phyloP scores from a whole-genome alignment of 2,329 filamentous ascomycete species.

The Ascochyta rabiei region DNA sequence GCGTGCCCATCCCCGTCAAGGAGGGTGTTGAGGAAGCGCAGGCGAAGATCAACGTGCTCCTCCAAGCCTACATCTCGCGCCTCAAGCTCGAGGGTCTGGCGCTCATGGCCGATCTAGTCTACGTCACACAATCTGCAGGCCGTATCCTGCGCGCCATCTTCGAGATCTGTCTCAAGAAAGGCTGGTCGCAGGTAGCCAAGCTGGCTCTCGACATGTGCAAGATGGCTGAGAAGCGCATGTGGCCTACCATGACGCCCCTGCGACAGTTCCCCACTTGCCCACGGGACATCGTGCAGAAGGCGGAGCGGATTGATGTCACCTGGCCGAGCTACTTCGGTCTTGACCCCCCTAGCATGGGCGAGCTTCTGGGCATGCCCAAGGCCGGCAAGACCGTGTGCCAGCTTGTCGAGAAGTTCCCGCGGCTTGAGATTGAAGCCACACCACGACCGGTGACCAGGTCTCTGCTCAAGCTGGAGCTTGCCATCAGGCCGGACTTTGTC shows the following conservation, averaged over 20 bases:
- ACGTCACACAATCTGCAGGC: conserved; percentile 96
- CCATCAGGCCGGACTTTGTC: conserved; percentile 90
- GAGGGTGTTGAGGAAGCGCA: conserved; percentile 96
- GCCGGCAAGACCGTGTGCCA: conserved; percentile 84
- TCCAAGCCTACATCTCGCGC: conserved; percentile 95
- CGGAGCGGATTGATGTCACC: conserved; percentile 91
- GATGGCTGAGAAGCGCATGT: conserved; percentile 99
- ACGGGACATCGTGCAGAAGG: conserved; percentile 85
- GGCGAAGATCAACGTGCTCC: conserved; percentile 95
- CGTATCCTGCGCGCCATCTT: conserved; percentile 95
- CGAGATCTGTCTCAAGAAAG: conserved; percentile 96
- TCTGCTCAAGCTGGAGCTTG: conserved; percentile 87
- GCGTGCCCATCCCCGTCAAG: conserved; percentile 95
- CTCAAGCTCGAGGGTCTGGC: conserved; percentile 93
- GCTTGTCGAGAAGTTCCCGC: conserved; percentile 89
- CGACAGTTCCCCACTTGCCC: conserved; percentile 83
- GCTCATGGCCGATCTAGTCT: conserved; percentile 97
- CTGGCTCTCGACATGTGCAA: conserved; percentile 94
- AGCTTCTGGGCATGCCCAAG: conserved; percentile 88
- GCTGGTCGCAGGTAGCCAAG: conserved; percentile 92
- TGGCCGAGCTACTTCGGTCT: conserved; percentile 96
- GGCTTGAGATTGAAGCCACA: conserved; percentile 89
- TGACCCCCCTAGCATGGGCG: conserved; percentile 94
- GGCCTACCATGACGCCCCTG: conserved; percentile 96
- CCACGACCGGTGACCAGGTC: conserved; percentile 94